A percentile compares a stretch with the other conserved stretches of the same genome.
These are phyloP conservation scores for Tulasnella sp. DNA, from an alignment of 768 basidiomycete genomes.

Conservation along the genomic window DNA sequence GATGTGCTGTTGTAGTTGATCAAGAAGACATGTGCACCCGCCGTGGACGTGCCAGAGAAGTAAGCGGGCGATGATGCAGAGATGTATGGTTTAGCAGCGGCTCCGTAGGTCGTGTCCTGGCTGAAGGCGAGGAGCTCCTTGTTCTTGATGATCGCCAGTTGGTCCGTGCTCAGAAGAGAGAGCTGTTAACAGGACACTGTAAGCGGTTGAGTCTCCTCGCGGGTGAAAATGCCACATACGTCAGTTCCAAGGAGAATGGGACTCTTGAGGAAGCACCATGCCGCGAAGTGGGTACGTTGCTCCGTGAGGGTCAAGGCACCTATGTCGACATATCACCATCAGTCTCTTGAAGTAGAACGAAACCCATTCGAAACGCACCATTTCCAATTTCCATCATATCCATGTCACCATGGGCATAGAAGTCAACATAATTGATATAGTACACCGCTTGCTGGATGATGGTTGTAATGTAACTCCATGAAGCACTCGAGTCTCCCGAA, in stretches of 20 bases:
- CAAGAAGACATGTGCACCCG: conserved; percentile 48
- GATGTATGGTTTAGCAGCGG: conserved; percentile 44
- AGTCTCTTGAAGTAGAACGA: background rate
- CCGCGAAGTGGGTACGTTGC: conserved; percentile 51
- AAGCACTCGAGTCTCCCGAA: conserved; percentile 42
- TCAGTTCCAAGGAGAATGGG: conserved; percentile 44
- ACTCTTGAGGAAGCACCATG: conserved; percentile 51
- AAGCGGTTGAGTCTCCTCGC: conserved; percentile 15
- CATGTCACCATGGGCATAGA: conserved; percentile 50
- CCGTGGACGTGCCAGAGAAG: conserved; percentile 43
- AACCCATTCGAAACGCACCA: conserved; percentile 35
- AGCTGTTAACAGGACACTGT: conserved; percentile 33
- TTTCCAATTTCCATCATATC: conserved; percentile 46
- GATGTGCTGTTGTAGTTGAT: conserved; percentile 41
- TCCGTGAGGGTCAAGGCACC: conserved; percentile 36
- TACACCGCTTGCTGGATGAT: conserved; percentile 41
- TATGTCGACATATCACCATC: background rate
- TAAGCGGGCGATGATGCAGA: conserved; percentile 45
- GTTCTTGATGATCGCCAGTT: conserved; percentile 46
- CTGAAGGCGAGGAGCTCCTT: conserved; percentile 47
- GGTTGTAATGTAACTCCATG: conserved; percentile 44
- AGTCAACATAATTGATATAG: conserved; percentile 38
- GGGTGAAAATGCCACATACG: conserved; percentile 24
- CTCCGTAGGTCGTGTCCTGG: conserved; percentile 42
- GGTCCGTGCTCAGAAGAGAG: conserved; percentile 34